Conservation (phyloP, 116 monocot genomes). For the Papilionanthe hybrid region DNA sequence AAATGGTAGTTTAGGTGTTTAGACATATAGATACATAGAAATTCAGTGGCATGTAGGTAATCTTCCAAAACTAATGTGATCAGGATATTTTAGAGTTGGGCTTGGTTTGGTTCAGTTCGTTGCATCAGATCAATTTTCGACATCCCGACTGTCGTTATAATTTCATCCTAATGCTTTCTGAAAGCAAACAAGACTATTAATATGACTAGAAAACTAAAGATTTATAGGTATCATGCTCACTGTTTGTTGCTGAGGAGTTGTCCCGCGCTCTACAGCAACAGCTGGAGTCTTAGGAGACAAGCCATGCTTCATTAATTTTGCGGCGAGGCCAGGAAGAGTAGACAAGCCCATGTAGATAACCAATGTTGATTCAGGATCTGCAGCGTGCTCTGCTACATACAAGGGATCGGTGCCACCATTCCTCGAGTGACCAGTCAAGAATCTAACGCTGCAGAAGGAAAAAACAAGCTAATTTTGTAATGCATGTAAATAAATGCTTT, state of each 20-base stretch:
- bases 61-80: too few relatives aligned
- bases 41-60: too few relatives aligned
- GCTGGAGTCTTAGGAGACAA: conserved; percentile 68
- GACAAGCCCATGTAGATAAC: conserved; percentile 96
- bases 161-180: too few relatives aligned
- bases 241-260: conserved; percentile 78
- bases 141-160: too few relatives aligned
- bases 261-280: conserved; percentile 90
- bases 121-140: too few relatives aligned
- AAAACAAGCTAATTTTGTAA: neutral
- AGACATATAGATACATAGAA: too few relatives aligned
- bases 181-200: neutral
- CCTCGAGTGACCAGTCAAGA: conserved; percentile 89
- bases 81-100: too few relatives aligned
- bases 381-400: conserved; percentile 67
- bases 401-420: conserved; percentile 90
- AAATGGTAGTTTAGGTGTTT: too few relatives aligned
- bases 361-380: conserved; percentile 79
- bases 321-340: conserved; percentile 63
- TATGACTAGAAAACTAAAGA: neutral
- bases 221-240: conserved; percentile 25
- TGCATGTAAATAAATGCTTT: neutral
- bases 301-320: conserved; percentile 63
- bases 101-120: too few relatives aligned
- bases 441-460: conserved; percentile 62